phyloP scores from a whole-genome alignment of 805 yeast genomes.

The Hanseniaspora meyeri region DNA sequence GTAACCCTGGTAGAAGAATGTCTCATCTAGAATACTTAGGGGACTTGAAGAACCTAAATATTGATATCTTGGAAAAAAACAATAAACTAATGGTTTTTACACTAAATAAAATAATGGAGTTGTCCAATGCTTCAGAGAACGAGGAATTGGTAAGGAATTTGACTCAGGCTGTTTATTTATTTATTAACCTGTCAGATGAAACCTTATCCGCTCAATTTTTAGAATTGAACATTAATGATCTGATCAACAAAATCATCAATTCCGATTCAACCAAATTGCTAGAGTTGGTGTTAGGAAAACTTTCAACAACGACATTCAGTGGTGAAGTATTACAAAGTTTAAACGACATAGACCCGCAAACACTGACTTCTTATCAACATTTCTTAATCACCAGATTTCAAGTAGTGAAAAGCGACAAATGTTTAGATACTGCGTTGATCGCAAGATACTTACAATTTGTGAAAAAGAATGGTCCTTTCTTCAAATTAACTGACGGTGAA shows the following conservation, averaged over 20 bases:
- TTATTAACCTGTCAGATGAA: conserved; percentile 18
- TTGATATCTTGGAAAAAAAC: not conserved
- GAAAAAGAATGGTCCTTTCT: not conserved
- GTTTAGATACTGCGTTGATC: not conserved
- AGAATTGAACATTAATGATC: not conserved
- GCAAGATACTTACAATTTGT: not conserved
- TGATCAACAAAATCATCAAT: conserved; percentile 15
- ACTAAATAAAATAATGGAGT: conserved; percentile 29
- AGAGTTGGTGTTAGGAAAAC: conserved; percentile 15
- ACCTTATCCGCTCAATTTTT: conserved; percentile 8
- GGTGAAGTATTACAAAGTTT: not conserved
- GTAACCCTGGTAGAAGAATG: conserved; percentile 13
- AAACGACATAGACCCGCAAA: too few relatives aligned
- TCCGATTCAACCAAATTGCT: conserved; percentile 15
- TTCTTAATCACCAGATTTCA: not conserved
- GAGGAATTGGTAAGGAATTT: conserved; percentile 21
- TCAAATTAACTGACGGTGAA: not conserved
- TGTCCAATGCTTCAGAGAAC: conserved; percentile 30
- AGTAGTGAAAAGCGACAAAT: not conserved
- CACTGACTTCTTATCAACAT: not conserved
- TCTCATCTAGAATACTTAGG: conserved; percentile 3
- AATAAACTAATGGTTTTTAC: conserved; percentile 25
- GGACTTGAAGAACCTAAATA: not conserved
- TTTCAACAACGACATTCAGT: not conserved
- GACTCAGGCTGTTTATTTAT: conserved; percentile 20